Evolutionary conservation across 352 stramenopile genomes (phyloP), one percentile per base, ranked within the genome.

Genomic region (Globisporangium paddicum): DNA sequence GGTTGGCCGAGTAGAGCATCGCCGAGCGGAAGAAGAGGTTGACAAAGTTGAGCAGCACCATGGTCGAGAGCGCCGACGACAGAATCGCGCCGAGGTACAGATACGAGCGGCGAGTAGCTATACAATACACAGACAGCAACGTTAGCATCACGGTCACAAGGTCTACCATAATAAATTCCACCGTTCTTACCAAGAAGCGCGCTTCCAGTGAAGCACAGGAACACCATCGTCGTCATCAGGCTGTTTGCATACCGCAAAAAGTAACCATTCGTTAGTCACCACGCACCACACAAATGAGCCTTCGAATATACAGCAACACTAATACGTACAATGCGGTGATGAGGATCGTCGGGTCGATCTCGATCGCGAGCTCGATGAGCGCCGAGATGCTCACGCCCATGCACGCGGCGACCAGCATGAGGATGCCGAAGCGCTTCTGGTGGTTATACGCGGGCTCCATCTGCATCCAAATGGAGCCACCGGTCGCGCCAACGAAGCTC

Each of bases 41-140:
- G 40, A 86, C 37, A 2, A 93, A 57, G 38, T 59, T 80, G 25
- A 77, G 55, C 26, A 86, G 10, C 51, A 73, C 55, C 61, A 93
- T 61, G 48, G 79, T 51, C 34, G 74, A 87, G 32, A 95, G 47
- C 50, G 62, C 72, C 42, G 82, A 93, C 56, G 71, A 83, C 47
- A 96, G 66, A 13, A 93, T 73, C 19, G 75, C 86, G 11, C 83
- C 83, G 21, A 97, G 68, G 65, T 95, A 97, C 60, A 97, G 56
- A 64, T 91, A 92, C 51, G 72, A 81, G 64, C 89, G 80, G 19
- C 86, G 75, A 38, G 88, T 86, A 42, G 81, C 82, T 80, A 58
- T 5, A 18, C 49, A 37, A 54, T 26, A 34, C 10, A 35, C 19
- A 13, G 49, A 9, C 23, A 55, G 19, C 4, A 23, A 5, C 38